Base-by-base conservation (phyloP, 352 stramenopile species). In the Elongisporangium prolatum region DNA sequence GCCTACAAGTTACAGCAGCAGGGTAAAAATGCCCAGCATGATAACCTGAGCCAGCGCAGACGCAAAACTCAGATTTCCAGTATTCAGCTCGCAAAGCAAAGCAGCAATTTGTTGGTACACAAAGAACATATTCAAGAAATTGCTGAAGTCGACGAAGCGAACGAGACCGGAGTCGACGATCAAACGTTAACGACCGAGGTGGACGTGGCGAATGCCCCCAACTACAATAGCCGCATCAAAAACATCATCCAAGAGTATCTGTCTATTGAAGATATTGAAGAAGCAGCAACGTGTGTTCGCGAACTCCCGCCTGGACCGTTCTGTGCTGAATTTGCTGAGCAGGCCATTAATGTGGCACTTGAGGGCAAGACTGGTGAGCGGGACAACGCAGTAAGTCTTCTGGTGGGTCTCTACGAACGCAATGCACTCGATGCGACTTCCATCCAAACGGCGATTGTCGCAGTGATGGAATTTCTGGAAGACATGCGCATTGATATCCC, bases 21-120 rank as follows among this genome's bases (percentile, higher is more conserved):
- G 54, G 86, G 86, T 62, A 93, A 95, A 57, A 95, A 95, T 64
- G 86, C 86, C 2, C 86, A 95, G 61, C 86, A 95, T 64, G 86
- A 94, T 54, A 72, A 94, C 37, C 59, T 95, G 20, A 72, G 71
- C 17, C 66, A 84, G 14, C 84, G 83, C 20, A 84, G 86, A 34
- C 79, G 86, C 25, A 93, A 93, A 64, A 84, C 81, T 0, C 77
- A 89, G 50, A 71, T 94, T 17, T 86, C 86, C 10, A 95, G 86
- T 61, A 74, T 64, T 5, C 79, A 95, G 58, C 65, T 95, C 21
- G 86, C 86, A 14, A 88, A 88, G 40, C 74, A 93, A 52, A 93
- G 77, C 61, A 89, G 80, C 52, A 95, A 85, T 48, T 52, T 95
- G 38, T 68, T 95, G 55, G 67, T 95, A 49, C 81, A 82, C 40